Evolutionary conservation across 2,329 filamentous ascomycete species (phyloP).

Genomic region (Colletotrichum musae): DNA sequence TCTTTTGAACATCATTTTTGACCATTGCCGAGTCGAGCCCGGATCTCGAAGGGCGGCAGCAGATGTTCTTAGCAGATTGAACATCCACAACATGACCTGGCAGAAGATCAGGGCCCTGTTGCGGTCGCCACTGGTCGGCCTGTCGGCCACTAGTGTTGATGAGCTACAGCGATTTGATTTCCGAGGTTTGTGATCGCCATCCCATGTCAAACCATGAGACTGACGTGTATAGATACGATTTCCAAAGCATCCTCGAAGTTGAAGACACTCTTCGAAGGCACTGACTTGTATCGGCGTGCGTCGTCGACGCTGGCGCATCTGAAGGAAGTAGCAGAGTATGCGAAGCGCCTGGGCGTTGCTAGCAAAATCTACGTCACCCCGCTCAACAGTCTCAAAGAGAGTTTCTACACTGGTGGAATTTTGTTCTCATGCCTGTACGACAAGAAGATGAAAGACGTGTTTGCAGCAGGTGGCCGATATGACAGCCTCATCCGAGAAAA

Average conservation of each 20-base stretch:
- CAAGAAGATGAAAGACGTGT: constrained; percentile 84
- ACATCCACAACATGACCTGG: constrained; percentile 86
- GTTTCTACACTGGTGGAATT: constrained; percentile 88
- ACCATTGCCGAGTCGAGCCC: constrained; percentile 84
- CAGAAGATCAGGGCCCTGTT: constrained; percentile 86
- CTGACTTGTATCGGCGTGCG: constrained; percentile 80
- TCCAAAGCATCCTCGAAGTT: constrained; percentile 71
- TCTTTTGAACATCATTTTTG: constrained; percentile 88
- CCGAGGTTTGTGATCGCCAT: constrained; percentile 67
- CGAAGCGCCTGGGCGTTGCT: constrained; percentile 80
- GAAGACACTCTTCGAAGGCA: constrained; percentile 73
- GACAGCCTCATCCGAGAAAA: constrained; percentile 91
- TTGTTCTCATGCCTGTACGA: constrained; percentile 94
- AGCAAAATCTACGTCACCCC: constrained; percentile 89
- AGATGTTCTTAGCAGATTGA: constrained; percentile 88
- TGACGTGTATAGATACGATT: constrained; percentile 61
- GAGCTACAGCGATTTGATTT: constrained; percentile 95
- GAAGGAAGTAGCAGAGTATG: constrained; percentile 82
- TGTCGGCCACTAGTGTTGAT: constrained; percentile 91
- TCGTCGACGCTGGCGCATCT: constrained; percentile 85
- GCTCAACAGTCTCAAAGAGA: constrained; percentile 89
- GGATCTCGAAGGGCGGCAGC: constrained; percentile 80
- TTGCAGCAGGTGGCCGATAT: constrained; percentile 94
- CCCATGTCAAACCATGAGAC: background rate
- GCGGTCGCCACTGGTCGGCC: constrained; percentile 83